phyloP scores from a whole-genome alignment of 768 basidiomycete genomes.

The Jaapia argillacea region DNA sequence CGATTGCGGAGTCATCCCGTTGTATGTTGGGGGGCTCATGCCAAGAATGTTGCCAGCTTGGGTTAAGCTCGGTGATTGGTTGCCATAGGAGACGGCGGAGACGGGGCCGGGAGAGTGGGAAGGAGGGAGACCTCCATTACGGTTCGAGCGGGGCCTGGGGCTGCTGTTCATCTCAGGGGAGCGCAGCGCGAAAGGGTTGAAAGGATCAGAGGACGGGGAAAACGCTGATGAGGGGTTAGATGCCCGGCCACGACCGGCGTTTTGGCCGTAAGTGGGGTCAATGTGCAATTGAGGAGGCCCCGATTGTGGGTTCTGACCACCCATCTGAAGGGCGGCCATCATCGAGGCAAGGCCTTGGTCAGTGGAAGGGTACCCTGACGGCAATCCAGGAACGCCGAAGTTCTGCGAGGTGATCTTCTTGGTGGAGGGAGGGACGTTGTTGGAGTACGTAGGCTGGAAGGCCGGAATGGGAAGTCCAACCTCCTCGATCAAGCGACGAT shows the following conservation, averaged over 20 bases:
- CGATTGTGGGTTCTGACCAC: constrained; percentile 76
- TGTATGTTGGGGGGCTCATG: constrained; percentile 60
- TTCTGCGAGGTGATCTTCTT: constrained; percentile 49
- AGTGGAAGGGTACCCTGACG: constrained; percentile 71
- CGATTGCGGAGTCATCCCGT: constrained; percentile 44
- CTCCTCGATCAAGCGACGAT: constrained; percentile 88
- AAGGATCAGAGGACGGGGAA: constrained; percentile 43
- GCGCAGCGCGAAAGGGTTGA: constrained; percentile 46
- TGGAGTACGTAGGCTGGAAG: constrained; percentile 70
- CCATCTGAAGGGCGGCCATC: constrained; percentile 91
- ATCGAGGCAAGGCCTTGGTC: constrained; percentile 84
- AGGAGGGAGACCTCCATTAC: constrained; percentile 33
- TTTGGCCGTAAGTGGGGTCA: constrained; percentile 49
- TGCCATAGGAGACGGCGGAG: constrained; percentile 38
- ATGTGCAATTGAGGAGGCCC: constrained; percentile 66
- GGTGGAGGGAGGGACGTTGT: constrained; percentile 46
- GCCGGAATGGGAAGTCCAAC: constrained; percentile 87
- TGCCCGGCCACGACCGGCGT: constrained; percentile 34
- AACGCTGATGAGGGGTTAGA: constrained; percentile 35
- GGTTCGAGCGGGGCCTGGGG: constrained; percentile 37
- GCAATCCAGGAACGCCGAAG: constrained; percentile 65
- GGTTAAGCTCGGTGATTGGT: constrained; percentile 50
- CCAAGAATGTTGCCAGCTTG: constrained; percentile 49
- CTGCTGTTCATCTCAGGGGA: constrained; percentile 41
- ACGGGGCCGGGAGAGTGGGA: constrained; percentile 18